Evolutionary conservation across 768 basidiomycete genomes (phyloP).

Genomic region (Leccinum fibrillosum): DNA sequence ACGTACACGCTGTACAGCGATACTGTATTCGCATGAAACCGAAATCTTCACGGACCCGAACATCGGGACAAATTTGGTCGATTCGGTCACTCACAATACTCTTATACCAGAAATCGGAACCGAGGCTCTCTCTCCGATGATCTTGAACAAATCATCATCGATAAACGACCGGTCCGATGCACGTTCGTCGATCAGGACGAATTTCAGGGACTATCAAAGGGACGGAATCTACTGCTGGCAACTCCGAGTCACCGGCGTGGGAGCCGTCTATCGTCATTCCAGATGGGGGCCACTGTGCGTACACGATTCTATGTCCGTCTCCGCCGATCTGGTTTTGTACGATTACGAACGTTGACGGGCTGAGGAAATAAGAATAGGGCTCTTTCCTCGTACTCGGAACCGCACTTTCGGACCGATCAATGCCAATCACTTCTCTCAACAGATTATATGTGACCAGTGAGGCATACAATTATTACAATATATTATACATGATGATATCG

Average conservation of each 20-base stretch:
- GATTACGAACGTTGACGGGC: conserved; percentile 1
- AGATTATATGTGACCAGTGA: conserved; percentile 5
- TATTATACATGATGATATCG: not conserved
- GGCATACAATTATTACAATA: not conserved
- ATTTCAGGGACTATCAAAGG: not conserved
- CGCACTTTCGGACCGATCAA: conserved; percentile 10
- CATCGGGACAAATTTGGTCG: not conserved
- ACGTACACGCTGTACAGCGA: not conserved
- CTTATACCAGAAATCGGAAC: not conserved
- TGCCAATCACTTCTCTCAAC: conserved; percentile 9
- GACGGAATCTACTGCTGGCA: not conserved
- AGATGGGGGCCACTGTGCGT: not conserved
- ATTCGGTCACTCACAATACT: conserved; percentile 10
- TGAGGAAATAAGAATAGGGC: conserved; percentile 8
- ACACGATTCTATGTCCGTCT: not conserved
- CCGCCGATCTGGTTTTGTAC: not conserved
- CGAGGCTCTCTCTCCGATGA: conserved; percentile 7
- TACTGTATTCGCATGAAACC: not conserved
- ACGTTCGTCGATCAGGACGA: not conserved
- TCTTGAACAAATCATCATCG: conserved; percentile 2
- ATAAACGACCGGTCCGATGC: conserved; percentile 1
- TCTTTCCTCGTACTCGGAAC: not conserved
- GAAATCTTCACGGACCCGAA: not conserved
- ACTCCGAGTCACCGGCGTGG: conserved; percentile 1
- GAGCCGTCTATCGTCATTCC: not conserved